These are phyloP conservation scores for Coniochaeta sp. DNA, from an alignment of 2,329 filamentous ascomycete genomes.

Conservation along the genomic window DNA sequence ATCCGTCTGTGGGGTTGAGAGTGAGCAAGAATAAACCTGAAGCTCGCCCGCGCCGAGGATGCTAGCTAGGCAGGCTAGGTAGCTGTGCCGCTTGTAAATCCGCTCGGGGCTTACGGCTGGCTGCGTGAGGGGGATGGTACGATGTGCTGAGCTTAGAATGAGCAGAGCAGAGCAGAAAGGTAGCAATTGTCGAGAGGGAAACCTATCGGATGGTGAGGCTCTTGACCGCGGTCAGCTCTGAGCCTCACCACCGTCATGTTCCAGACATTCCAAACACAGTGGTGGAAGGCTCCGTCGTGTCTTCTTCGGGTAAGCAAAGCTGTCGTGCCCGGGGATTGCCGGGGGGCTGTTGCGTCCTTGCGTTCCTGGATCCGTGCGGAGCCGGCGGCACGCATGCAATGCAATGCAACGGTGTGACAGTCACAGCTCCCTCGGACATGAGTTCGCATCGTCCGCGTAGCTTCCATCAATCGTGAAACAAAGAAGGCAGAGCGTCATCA, in stretches of 20 bases:
- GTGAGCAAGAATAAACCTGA: not conserved
- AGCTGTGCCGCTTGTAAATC: not conserved
- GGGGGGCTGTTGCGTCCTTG: too few species aligned
- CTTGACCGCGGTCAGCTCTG: not conserved
- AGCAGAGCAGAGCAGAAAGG: not conserved
- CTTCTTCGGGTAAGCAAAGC: too few species aligned
- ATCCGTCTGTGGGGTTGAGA: not conserved
- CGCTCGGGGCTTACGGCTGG: not conserved
- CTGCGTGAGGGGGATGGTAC: not conserved
- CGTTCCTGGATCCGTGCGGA: not conserved
- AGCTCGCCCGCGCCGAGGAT: not conserved
- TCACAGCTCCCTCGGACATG: not conserved
- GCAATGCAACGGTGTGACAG: constrained; percentile 2
- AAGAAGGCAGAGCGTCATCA: not conserved
- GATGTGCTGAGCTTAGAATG: not conserved
- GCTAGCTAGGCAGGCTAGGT: too few species aligned
- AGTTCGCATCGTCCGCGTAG: not conserved
- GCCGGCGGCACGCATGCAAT: not conserved
- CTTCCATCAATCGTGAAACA: constrained; percentile 1
- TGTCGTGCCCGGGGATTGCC: not conserved
- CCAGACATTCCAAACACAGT: not conserved
- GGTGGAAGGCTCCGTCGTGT: not conserved
- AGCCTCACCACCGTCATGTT: not conserved
- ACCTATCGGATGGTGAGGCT: not conserved
- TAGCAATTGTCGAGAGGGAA: not conserved